A percentile compares a stretch with the other conserved stretches of the same genome.
Evolutionary conservation across 345 rosid species (phyloP).

Genomic region (Citrus sinensis): DNA sequence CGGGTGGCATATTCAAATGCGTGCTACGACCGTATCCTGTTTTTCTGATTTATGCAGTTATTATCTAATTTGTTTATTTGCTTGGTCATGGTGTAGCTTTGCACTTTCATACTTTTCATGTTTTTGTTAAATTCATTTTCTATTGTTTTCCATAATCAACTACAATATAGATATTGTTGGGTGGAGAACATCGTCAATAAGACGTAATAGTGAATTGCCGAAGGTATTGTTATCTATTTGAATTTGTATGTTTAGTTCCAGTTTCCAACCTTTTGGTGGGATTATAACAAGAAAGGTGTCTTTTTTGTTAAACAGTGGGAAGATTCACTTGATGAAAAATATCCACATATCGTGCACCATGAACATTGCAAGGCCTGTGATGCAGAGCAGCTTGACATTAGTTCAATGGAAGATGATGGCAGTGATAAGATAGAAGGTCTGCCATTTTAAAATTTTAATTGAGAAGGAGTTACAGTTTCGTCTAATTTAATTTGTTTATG

Average conservation of each 20-base stretch:
- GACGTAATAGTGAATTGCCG: slow-evolving; percentile 77
- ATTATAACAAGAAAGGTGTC: background rate
- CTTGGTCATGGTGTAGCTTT: background rate
- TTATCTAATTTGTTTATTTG: background rate
- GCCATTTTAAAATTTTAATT: slow-evolving; percentile 8
- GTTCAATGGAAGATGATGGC: slow-evolving; percentile 37
- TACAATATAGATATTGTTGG: slow-evolving; percentile 75
- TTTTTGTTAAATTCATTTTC: slow-evolving; percentile 10
- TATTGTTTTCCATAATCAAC: slow-evolving; percentile 40
- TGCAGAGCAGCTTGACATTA: slow-evolving; percentile 32
- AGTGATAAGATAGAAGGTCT: slow-evolving; percentile 80
- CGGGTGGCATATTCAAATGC: slow-evolving; percentile 90
- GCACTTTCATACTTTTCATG: background rate
- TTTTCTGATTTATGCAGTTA: slow-evolving; percentile 5
- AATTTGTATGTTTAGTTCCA: slow-evolving; percentile 3
- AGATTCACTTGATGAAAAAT: slow-evolving; percentile 59
- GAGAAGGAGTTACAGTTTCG: background rate
- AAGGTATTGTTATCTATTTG: slow-evolving; percentile 42
- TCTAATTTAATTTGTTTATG: background rate
- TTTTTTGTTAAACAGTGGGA: slow-evolving; percentile 55
- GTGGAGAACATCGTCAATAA: slow-evolving; percentile 94
- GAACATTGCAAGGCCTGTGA: slow-evolving; percentile 81
- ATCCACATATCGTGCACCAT: slow-evolving; percentile 88
- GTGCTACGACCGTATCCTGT: slow-evolving; percentile 86
- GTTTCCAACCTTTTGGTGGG: slow-evolving; percentile 1